Conservation (phyloP, 1,284 basidiomycete genomes). For the Apiotrichum sp. region DNA sequence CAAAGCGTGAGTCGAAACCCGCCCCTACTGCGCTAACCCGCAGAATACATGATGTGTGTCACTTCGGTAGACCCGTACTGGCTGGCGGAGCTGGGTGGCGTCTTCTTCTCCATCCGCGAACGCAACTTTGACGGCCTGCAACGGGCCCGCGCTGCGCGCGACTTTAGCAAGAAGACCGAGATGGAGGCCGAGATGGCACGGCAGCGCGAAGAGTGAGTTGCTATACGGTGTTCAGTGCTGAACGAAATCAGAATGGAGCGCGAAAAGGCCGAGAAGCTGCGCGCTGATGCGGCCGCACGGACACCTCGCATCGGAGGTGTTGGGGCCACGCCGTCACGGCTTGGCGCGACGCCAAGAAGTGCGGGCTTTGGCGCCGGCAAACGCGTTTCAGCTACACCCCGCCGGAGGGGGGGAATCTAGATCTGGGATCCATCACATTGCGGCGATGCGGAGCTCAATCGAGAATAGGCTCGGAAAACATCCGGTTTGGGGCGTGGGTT, state of each 20-base stretch:
- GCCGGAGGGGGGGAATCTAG: constrained; percentile 47
- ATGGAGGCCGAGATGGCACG: constrained; percentile 77
- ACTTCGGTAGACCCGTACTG: constrained; percentile 92
- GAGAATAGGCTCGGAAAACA: no score
- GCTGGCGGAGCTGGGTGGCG: constrained; percentile 87
- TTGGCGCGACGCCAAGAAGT: constrained; percentile 59
- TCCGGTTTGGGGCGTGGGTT: no score
- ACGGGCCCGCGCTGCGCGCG: constrained; percentile 68
- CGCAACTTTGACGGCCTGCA: constrained; percentile 79
- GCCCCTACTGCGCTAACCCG: constrained; percentile 71
- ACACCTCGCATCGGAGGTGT: constrained; percentile 69
- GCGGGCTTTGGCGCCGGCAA: constrained; percentile 57
- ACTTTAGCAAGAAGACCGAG: constrained; percentile 83
- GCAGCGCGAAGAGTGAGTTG: constrained; percentile 73
- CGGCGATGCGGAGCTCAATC: no score
- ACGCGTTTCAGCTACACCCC: constrained; percentile 52
- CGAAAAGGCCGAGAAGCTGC: constrained; percentile 58
- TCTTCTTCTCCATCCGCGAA: constrained; percentile 91
- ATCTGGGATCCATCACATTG: no score
- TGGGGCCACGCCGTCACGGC: constrained; percentile 41
- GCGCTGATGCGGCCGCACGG: constrained; percentile 56
- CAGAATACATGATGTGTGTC: constrained; percentile 87
- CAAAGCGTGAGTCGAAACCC: constrained; percentile 63
- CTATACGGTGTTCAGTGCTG: constrained; percentile 82
- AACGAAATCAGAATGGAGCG: constrained; percentile 28